phyloP scores from a whole-genome alignment of 202 grass and related monocot genomes.

The Digitaria exilis region DNA sequence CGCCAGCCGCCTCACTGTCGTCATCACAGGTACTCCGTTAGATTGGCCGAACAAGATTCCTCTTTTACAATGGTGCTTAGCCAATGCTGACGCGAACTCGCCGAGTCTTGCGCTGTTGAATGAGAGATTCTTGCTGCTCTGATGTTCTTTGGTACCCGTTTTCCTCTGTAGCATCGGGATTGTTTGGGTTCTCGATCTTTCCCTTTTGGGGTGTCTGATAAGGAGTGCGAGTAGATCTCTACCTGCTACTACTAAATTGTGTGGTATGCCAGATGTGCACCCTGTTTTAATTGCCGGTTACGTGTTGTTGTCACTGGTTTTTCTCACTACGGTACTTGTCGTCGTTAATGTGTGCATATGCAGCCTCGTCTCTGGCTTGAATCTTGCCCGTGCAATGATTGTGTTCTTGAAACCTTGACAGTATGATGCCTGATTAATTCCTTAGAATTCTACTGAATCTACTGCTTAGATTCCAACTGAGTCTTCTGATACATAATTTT shows the following conservation, averaged over 20 bases:
- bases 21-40: constrained; percentile 68
- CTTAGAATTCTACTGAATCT: neutral
- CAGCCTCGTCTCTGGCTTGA: neutral
- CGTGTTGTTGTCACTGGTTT: neutral
- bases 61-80: neutral
- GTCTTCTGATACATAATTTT: neutral
- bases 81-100: neutral
- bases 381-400: neutral
- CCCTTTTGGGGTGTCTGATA: neutral
- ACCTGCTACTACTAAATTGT: neutral
- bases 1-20: constrained; percentile 69
- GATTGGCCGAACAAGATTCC: neutral
- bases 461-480: neutral
- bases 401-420: neutral
- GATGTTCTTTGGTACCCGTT: neutral
- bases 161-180: neutral
- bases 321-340: neutral
- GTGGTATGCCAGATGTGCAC: neutral
- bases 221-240: neutral
- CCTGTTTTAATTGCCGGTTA: constrained; percentile 4
- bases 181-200: neutral
- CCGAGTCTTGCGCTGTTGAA: neutral
- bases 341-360: constrained; percentile 9
- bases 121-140: neutral
- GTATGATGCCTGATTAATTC: neutral